These are phyloP conservation scores for Aspergillaceae sp. DNA, from an alignment of 2,329 filamentous ascomycete species.

Conservation along the genomic window DNA sequence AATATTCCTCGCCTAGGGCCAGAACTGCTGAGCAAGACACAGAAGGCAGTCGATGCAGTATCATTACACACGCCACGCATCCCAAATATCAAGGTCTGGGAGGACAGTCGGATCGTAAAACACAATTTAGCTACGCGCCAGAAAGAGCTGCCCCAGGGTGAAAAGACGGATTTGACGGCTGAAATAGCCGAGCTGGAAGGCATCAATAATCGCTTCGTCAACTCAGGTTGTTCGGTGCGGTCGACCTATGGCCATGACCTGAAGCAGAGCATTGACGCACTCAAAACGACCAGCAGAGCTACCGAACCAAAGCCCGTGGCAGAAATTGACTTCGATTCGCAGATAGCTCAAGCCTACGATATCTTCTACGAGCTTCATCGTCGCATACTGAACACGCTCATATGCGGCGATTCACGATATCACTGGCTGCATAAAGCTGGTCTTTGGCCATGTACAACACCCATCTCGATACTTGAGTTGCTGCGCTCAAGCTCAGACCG, in stretches of 20 bases:
- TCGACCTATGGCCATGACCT: conserved; percentile 32
- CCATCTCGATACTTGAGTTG: conserved; percentile 35
- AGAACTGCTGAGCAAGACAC: conserved; percentile 6
- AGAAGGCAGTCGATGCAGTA: not conserved
- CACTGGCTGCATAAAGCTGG: conserved; percentile 33
- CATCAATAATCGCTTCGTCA: conserved; percentile 14
- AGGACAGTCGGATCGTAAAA: not conserved
- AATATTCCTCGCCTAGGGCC: conserved; percentile 1
- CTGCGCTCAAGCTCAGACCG: conserved; percentile 27
- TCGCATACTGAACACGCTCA: conserved; percentile 12
- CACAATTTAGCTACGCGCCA: not conserved
- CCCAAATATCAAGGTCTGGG: not conserved
- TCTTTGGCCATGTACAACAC: conserved; percentile 37
- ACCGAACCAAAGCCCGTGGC: not conserved
- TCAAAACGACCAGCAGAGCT: conserved; percentile 10
- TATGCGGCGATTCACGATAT: conserved; percentile 17
- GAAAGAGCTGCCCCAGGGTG: not conserved
- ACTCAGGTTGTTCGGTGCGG: conserved; percentile 20
- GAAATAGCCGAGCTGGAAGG: conserved; percentile 16
- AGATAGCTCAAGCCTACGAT: conserved; percentile 15
- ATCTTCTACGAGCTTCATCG: conserved; percentile 7
- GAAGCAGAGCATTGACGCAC: conserved; percentile 28
- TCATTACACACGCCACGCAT: not conserved
- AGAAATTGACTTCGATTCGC: conserved; percentile 3
- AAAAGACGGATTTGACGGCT: not conserved